Evolutionary conservation across 331 rosid genomes (phyloP).

Genomic region (Acacia concinna): DNA sequence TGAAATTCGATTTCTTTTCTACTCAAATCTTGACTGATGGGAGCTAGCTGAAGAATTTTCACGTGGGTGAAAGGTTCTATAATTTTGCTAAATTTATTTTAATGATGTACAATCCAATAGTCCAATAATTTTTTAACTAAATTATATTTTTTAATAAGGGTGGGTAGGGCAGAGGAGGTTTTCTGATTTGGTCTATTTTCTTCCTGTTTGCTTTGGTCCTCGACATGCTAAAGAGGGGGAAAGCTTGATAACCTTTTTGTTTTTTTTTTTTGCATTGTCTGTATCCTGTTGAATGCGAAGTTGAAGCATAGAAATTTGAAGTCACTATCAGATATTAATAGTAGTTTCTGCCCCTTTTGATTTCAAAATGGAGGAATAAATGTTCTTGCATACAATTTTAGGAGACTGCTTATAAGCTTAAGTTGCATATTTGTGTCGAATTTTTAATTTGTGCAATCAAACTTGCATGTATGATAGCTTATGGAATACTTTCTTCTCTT

Average conservation of each 20-base stretch:
- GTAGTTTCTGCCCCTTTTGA: neutral
- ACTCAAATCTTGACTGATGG: conserved; percentile 9
- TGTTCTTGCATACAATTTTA: neutral
- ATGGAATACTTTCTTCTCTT: conserved; percentile 5
- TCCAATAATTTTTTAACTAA: neutral
- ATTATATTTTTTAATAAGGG: neutral
- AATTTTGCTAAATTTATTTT: neutral
- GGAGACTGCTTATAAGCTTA: neutral
- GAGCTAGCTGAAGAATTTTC: neutral
- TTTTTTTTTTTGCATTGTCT: neutral
- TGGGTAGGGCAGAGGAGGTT: neutral
- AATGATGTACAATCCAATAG: neutral
- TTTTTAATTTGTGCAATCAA: neutral
- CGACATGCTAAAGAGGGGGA: neutral
- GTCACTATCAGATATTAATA: neutral
- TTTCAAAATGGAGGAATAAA: neutral
- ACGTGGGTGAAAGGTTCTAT: neutral
- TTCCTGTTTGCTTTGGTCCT: neutral
- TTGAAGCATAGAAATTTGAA: neutral
- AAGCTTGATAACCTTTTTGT: neutral
- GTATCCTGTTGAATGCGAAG: neutral
- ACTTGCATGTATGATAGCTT: neutral
- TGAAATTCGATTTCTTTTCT: neutral
- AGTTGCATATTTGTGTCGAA: neutral
- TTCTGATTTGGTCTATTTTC: neutral